Conservation (phyloP, 83 land plant genomes). For the Thuja plicata region DNA sequence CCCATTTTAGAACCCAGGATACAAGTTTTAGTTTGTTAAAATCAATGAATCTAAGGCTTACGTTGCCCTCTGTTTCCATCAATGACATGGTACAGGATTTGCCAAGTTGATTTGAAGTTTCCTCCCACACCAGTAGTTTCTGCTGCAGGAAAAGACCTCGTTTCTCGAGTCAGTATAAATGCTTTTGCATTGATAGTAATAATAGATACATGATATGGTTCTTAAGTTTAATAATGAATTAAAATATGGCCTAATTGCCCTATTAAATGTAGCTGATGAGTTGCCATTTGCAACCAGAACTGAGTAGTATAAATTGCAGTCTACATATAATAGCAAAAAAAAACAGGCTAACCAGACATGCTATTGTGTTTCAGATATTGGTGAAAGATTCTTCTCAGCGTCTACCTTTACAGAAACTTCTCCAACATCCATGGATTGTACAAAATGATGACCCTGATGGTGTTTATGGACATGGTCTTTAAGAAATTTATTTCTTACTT, state of each 20-base stretch:
- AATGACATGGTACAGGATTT: slow-evolving; percentile 54
- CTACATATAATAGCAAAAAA: neutral
- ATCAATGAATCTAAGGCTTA: neutral
- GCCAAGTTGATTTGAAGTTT: slow-evolving; percentile 88
- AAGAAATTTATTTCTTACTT: neutral
- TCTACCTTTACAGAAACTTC: slow-evolving; percentile 76
- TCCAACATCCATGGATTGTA: slow-evolving; percentile 93
- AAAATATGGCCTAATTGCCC: neutral
- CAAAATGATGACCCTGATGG: slow-evolving; percentile 93
- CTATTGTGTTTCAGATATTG: slow-evolving; percentile 57
- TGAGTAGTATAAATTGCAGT: neutral
- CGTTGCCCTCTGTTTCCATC: neutral
- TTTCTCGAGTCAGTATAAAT: slow-evolving; percentile 59
- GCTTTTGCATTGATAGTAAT: neutral
- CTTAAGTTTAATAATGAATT: neutral
- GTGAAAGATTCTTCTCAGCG: slow-evolving; percentile 81
- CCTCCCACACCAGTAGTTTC: slow-evolving; percentile 82
- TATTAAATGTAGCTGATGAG: neutral
- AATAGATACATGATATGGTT: neutral
- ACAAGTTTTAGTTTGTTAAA: neutral
- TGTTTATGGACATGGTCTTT: slow-evolving; percentile 29
- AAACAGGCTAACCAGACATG: neutral
- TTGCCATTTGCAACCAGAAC: neutral
- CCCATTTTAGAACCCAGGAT: neutral
- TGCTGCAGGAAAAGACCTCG: slow-evolving; percentile 86